Evolutionary conservation across 2,329 filamentous ascomycete species (phyloP).

Genomic region (Hypoxylon sp.): DNA sequence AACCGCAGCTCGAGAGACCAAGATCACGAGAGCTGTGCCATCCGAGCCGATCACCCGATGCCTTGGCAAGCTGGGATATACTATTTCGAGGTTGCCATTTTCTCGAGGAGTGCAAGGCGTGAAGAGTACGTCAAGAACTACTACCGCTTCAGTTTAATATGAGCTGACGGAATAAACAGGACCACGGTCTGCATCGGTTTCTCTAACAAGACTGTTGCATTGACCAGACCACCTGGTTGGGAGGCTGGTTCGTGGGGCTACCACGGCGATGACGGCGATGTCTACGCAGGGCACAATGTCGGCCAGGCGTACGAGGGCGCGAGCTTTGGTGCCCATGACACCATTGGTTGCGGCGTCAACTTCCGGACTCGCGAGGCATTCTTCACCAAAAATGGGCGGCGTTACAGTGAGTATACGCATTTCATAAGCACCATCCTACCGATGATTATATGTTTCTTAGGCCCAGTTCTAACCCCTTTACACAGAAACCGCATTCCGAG

Average conservation of each 20-base stretch:
- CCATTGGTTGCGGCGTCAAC: constrained; percentile 72
- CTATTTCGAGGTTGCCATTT: constrained; percentile 79
- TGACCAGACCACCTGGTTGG: constrained; percentile 69
- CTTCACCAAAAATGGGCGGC: constrained; percentile 70
- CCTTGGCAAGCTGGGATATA: constrained; percentile 91
- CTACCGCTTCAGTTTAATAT: background rate
- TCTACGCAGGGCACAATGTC: constrained; percentile 63
- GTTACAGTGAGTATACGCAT: constrained; percentile 58
- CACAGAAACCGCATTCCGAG: constrained; percentile 73
- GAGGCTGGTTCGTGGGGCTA: constrained; percentile 74
- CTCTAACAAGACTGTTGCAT: constrained; percentile 59
- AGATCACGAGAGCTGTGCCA: constrained; percentile 79
- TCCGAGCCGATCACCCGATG: constrained; percentile 86
- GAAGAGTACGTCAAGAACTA: constrained; percentile 59
- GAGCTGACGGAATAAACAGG: constrained; percentile 47
- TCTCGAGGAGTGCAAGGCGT: constrained; percentile 54
- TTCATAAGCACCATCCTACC: background rate
- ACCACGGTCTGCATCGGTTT: constrained; percentile 71
- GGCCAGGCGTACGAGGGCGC: constrained; percentile 64
- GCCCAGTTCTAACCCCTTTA: background rate
- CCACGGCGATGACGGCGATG: constrained; percentile 72
- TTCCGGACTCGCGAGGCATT: constrained; percentile 71
- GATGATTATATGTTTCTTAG: too few relatives aligned
- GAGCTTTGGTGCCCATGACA: constrained; percentile 63
- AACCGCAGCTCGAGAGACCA: constrained; percentile 57